Evolutionary conservation across 306 rosid species (phyloP).

Genomic region (Citrullus mucosospermus): DNA sequence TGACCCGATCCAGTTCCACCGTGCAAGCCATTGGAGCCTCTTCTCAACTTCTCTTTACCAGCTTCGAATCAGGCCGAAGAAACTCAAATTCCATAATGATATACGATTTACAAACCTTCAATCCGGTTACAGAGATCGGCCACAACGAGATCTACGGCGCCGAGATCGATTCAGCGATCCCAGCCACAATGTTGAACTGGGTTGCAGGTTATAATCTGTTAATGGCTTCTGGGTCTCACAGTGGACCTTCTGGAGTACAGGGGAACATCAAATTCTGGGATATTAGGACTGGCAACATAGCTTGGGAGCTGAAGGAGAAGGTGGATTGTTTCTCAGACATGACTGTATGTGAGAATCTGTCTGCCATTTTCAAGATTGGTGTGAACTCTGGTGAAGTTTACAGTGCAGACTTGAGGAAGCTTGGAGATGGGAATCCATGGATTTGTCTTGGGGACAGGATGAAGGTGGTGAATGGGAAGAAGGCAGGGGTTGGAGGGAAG

Average conservation of each 20-base stretch:
- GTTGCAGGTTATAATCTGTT: constrained; percentile 34
- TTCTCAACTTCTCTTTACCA: constrained; percentile 42
- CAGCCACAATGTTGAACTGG: constrained; percentile 80
- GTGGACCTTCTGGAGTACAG: constrained; percentile 78
- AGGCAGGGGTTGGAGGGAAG: constrained; percentile 72
- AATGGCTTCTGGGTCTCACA: constrained; percentile 90
- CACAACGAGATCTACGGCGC: constrained; percentile 84
- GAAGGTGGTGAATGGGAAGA: constrained; percentile 46
- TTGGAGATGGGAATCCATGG: constrained; percentile 52
- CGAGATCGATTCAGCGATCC: constrained; percentile 66
- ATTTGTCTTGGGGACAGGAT: constrained; percentile 53
- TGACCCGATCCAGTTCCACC: constrained; percentile 68
- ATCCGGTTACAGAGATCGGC: constrained; percentile 35
- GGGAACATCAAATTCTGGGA: constrained; percentile 83
- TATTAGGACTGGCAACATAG: constrained; percentile 43
- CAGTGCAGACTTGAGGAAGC: constrained; percentile 50
- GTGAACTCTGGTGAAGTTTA: constrained; percentile 59
- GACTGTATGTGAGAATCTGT: constrained; percentile 44
- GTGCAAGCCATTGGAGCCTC: constrained; percentile 81
- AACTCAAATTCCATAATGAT: constrained; percentile 78
- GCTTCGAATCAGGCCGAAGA: constrained; percentile 74
- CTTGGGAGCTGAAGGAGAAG: constrained; percentile 62
- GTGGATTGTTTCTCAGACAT: constrained; percentile 77
- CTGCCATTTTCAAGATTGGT: constrained; percentile 70
- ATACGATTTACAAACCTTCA: constrained; percentile 43